Evolutionary conservation across 768 basidiomycete species (phyloP).

Genomic region (Leccinum variicolor): DNA sequence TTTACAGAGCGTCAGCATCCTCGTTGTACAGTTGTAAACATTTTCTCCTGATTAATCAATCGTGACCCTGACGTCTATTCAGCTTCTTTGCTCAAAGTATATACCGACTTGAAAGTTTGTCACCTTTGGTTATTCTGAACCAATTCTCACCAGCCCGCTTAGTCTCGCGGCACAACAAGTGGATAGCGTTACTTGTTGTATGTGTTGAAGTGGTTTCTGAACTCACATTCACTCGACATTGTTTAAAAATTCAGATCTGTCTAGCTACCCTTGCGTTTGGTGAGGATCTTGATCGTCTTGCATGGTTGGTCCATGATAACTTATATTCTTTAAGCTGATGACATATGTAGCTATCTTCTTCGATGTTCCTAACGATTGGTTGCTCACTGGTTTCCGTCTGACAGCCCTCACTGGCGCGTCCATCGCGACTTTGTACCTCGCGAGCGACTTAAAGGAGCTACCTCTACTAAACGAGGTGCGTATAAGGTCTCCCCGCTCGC

Average conservation of each 20-base stretch:
- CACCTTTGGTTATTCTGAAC: background rate
- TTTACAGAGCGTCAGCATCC: conserved; percentile 4
- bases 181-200: conserved; percentile 5
- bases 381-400: background rate
- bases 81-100: conserved; percentile 13
- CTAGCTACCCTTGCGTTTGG: conserved; percentile 6
- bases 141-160: background rate
- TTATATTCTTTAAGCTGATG: background rate
- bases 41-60: background rate
- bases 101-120: conserved; percentile 6
- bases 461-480: conserved; percentile 7
- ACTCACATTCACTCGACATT: background rate
- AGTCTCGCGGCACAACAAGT: conserved; percentile 12
- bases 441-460: background rate
- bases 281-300: background rate
- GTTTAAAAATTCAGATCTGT: background rate
- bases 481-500: background rate
- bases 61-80: background rate
- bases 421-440: background rate
- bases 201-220: background rate
- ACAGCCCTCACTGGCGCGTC: conserved; percentile 3
- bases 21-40: conserved; percentile 13
- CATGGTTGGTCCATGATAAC: background rate
- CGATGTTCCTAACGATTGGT: too few relatives aligned
- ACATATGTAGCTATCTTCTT: conserved; percentile 2